These are phyloP conservation scores for Xylaria palmicola DNA, from an alignment of 495 filamentous ascomycete species.

Conservation along the genomic window DNA sequence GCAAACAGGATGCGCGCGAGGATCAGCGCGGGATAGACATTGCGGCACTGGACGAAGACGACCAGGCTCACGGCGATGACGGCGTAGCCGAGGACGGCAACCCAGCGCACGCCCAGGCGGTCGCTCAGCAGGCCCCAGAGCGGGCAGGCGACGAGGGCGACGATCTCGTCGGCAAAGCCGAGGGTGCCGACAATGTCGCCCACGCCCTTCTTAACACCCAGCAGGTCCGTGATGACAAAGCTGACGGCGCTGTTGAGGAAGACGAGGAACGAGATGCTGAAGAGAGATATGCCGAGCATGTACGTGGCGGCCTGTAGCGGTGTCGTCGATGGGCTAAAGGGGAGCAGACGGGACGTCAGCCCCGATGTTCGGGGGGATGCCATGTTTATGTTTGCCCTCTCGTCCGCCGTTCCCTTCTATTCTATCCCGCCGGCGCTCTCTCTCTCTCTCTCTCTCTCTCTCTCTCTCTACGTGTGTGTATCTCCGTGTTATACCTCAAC, in stretches of 20 bases:
- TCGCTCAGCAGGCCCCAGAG: slow-evolving; percentile 91
- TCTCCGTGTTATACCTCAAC: no score
- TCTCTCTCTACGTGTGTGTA: background rate
- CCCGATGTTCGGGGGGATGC: slow-evolving; percentile 19
- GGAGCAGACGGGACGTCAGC: slow-evolving; percentile 46
- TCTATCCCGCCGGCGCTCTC: background rate
- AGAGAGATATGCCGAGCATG: slow-evolving; percentile 83
- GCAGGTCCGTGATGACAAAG: slow-evolving; percentile 90
- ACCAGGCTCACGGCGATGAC: slow-evolving; percentile 76
- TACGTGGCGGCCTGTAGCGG: slow-evolving; percentile 78
- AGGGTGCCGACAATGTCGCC: slow-evolving; percentile 91
- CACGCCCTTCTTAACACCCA: slow-evolving; percentile 71
- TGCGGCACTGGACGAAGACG: slow-evolving; percentile 77
- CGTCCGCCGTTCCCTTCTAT: background rate
- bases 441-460: background rate
- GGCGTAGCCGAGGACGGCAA: slow-evolving; percentile 73
- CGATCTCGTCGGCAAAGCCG: slow-evolving; percentile 92
- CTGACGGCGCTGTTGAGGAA: slow-evolving; percentile 93
- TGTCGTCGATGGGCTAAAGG: slow-evolving; percentile 59
- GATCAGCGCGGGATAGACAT: slow-evolving; percentile 87
- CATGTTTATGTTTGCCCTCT: background rate
- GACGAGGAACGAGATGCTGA: slow-evolving; percentile 95
- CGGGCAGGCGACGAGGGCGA: slow-evolving; percentile 87
- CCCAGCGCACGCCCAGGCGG: slow-evolving; percentile 78
- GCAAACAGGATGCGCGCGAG: slow-evolving; percentile 86